Evolutionary conservation across 2,329 filamentous ascomycete genomes (phyloP).

Genomic region (Aspergillus brunneoviolaceus): DNA sequence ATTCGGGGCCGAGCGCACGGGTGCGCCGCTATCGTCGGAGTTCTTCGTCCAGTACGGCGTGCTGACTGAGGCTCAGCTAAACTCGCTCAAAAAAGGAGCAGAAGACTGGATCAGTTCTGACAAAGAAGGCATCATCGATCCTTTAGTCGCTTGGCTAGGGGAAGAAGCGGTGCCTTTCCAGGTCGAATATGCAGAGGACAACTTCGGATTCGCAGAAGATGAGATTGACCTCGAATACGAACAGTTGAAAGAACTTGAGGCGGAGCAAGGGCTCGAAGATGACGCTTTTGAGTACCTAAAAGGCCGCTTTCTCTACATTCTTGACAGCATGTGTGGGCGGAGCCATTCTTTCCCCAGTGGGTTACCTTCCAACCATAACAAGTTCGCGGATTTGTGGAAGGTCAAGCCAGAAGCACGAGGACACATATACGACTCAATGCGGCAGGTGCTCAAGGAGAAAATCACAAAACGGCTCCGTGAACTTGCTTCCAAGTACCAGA

Average conservation of each 20-base stretch:
- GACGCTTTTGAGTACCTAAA: constrained; percentile 55
- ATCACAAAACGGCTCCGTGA: constrained; percentile 51
- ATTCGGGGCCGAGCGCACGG: constrained; percentile 35
- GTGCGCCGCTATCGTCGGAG: constrained; percentile 53
- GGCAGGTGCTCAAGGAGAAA: constrained; percentile 52
- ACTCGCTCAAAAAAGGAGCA: constrained; percentile 58
- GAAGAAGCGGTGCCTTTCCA: constrained; percentile 50
- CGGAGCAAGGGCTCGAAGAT: constrained; percentile 54
- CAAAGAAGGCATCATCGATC: constrained; percentile 29
- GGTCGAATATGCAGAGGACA: constrained; percentile 47
- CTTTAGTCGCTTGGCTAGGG: constrained; percentile 59
- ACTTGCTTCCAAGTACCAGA: constrained; percentile 52
- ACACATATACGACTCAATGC: constrained; percentile 65
- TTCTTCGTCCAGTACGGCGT: constrained; percentile 57
- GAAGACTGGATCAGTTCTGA: constrained; percentile 42
- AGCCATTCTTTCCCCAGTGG: constrained; percentile 26
- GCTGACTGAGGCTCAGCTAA: constrained; percentile 62
- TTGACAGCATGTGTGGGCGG: constrained; percentile 40
- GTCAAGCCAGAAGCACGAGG: constrained; percentile 59
- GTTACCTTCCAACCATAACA: constrained; percentile 36
- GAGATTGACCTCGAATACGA: constrained; percentile 63
- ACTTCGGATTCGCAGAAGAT: constrained; percentile 56
- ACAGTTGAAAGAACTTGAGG: constrained; percentile 60
- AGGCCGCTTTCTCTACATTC: constrained; percentile 47
- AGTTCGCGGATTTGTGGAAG: constrained; percentile 58